Evolutionary conservation across 306 rosid genomes (phyloP), one percentile per base, ranked within the genome.

Genomic region (Pyrus communis): DNA sequence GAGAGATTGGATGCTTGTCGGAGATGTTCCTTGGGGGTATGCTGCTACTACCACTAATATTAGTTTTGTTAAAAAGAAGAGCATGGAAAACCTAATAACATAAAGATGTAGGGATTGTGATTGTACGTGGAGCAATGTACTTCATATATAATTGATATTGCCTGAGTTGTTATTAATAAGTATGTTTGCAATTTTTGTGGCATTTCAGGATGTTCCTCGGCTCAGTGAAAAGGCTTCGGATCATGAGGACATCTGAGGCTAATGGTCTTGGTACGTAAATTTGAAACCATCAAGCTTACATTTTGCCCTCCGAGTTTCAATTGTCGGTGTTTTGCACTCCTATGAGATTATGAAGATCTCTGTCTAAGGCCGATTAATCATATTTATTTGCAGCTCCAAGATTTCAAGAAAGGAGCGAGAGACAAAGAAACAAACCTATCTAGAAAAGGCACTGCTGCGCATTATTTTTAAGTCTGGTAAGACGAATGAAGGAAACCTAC

Each of bases 11-110:
- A 82, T 90, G 92, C 88, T 90, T 64, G 95, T 90, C 8, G 95
- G 95, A 76, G 95, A 90, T 86, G 92, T 90, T 59, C 95, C 95
- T 13, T 90, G 91, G 91, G 61, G 90, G 95, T 90, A 84, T 51
- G 86, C 40, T 25, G 30, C 54, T 68, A 46, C 69, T 58, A 66
- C 49, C 22, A 33, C 42, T 18, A 73, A 19, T 43, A 38, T 27
- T 25, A 30, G 21, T 66, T 22, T 71, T 71, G 58, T 81, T 67
- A 23, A 35, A 15, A 22, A 4, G 55, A 27, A 51, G 15, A 61
- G 66, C 3, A 25, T 6, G 21, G 31, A 5, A 25, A 61, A 61
- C 66, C 62, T 27, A 27, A 59, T 1, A 59, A 59, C 14, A 11
- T 11, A 59, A 4, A 59, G 59, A 59, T 23, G 21, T 21, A 55